phyloP scores from a whole-genome alignment of 1,139 yeast species.

The Yamadazyma membranifaciens region DNA sequence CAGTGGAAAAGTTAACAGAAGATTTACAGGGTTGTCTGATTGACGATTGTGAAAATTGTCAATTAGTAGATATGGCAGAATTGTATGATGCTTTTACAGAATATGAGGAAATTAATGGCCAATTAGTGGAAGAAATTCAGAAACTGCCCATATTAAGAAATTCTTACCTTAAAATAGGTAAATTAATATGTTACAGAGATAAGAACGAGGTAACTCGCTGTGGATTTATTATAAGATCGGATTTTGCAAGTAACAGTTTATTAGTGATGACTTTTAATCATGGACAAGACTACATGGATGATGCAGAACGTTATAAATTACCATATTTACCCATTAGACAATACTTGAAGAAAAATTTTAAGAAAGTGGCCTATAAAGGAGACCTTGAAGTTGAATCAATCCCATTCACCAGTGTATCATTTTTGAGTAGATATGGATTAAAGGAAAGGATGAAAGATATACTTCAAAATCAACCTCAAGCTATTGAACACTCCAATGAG shows the following conservation, averaged over 20 bases:
- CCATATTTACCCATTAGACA: conserved; percentile 51
- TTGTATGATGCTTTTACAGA: conserved; percentile 45
- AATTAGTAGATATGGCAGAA: conserved; percentile 39
- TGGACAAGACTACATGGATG: conserved; percentile 36
- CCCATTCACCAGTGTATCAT: conserved; percentile 46
- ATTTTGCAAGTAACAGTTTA: conserved; percentile 25
- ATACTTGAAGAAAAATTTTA: conserved; percentile 27
- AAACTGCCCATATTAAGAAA: conserved; percentile 46
- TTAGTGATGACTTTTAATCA: conserved; percentile 45
- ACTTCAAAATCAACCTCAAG: conserved; percentile 41
- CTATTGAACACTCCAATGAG: conserved; percentile 38
- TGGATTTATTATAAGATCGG: conserved; percentile 54
- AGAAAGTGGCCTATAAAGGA: conserved; percentile 30
- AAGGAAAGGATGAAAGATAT: conserved; percentile 42
- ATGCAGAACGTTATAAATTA: conserved; percentile 28
- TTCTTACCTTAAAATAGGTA: conserved; percentile 51
- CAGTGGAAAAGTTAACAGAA: conserved; percentile 52
- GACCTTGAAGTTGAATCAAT: conserved; percentile 43
- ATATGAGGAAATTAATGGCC: conserved; percentile 42
- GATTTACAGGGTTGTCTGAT: conserved; percentile 40
- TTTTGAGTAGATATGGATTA: conserved; percentile 47
- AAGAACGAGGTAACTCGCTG: conserved; percentile 37
- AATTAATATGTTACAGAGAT: conserved; percentile 61
- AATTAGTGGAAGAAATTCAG: conserved; percentile 48
- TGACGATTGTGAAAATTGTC: conserved; percentile 37